Evolutionary conservation across 306 rosid genomes (phyloP).

Genomic region (Clitoria ternatea): DNA sequence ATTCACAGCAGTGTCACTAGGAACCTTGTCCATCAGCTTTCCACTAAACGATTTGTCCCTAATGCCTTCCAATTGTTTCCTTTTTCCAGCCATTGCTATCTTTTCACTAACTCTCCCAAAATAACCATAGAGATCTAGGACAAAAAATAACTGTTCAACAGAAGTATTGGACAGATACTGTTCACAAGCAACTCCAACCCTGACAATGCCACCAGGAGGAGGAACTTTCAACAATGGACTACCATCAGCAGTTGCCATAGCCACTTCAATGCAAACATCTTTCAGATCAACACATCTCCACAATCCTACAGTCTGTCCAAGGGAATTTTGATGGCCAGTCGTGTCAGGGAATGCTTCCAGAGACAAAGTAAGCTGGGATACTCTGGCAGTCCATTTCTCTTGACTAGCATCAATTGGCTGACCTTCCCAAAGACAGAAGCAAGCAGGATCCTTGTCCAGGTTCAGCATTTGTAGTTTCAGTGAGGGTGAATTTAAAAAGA

Average conservation of each 20-base stretch:
- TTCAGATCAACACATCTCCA: conserved; percentile 91
- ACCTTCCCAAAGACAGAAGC: conserved; percentile 90
- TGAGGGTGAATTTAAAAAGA: conserved; percentile 65
- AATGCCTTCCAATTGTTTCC: conserved; percentile 38
- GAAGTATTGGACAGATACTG: conserved; percentile 81
- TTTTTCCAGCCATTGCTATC: conserved; percentile 61
- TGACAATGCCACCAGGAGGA: conserved; percentile 90
- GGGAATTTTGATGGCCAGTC: conserved; percentile 41
- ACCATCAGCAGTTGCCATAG: conserved; percentile 95
- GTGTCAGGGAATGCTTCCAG: conserved; percentile 52
- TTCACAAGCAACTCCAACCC: conserved; percentile 83
- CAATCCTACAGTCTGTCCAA: conserved; percentile 47
- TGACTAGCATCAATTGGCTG: conserved; percentile 88
- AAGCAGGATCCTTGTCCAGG: conserved; percentile 93
- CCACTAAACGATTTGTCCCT: conserved; percentile 36
- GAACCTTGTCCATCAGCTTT: conserved; percentile 80
- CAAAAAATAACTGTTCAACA: conserved; percentile 82
- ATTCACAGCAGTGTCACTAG: conserved; percentile 86
- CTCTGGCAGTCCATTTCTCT: conserved; percentile 76
- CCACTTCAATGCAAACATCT: conserved; percentile 79
- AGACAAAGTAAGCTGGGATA: conserved; percentile 70
- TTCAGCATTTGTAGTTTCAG: conserved; percentile 56
- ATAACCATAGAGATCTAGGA: conserved; percentile 81
- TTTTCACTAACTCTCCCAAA: conserved; percentile 80
- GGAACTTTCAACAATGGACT: conserved; percentile 69